A percentile compares a stretch with the other conserved stretches of the same genome.
Conservation (phyloP, 371 early-diverging fungal genomes). For the Syncephalis plumigaleata region DNA sequence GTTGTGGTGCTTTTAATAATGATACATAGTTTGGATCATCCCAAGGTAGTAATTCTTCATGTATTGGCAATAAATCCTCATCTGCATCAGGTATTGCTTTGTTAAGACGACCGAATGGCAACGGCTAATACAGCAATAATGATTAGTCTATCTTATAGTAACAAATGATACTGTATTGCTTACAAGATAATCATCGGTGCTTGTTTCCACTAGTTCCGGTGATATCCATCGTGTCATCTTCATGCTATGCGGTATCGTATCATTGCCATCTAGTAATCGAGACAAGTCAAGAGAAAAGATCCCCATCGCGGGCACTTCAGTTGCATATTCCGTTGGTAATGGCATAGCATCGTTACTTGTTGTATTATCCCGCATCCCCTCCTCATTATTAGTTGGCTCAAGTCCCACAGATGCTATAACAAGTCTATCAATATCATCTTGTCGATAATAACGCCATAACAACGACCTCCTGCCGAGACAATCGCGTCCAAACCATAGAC, state of each 20-base stretch:
- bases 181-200: not conserved
- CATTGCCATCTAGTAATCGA: not conserved
- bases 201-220: not conserved
- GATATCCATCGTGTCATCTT: not conserved
- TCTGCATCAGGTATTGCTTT: conserved; percentile 14
- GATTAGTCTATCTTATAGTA: not conserved
- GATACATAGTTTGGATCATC: not conserved
- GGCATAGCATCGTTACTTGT: too few species aligned
- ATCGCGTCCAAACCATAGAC: conserved; percentile 72
- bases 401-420: conserved; percentile 34
- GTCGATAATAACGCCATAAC: conserved; percentile 24
- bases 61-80: conserved; percentile 7
- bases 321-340: conserved; percentile 17
- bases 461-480: conserved; percentile 71
- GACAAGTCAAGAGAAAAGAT: conserved; percentile 33
- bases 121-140: conserved; percentile 7
- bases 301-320: conserved; percentile 56
- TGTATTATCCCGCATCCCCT: too few species aligned
- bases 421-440: conserved; percentile 10
- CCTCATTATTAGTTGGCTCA: not conserved
- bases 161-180: not conserved
- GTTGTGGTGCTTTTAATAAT: not conserved
- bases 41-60: not conserved
- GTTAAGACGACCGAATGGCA: conserved; percentile 32
- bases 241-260: not conserved